These are phyloP conservation scores for Vaccinium vitisidaea DNA, from an alignment of 148 eudicot species.

Conservation along the genomic window DNA sequence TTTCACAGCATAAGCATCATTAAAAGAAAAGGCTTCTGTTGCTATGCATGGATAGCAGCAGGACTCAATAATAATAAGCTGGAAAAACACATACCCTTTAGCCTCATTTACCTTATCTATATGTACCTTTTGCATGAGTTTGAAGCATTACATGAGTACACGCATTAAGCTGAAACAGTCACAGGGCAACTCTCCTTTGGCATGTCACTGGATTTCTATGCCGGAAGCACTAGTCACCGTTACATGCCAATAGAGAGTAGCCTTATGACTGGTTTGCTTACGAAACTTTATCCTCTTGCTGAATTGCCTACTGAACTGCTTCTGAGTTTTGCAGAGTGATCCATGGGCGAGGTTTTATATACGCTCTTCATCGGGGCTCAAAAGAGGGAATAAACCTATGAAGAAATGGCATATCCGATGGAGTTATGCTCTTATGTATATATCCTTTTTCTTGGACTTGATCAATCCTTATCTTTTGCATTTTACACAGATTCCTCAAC, in stretches of 20 bases:
- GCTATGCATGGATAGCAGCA: neutral
- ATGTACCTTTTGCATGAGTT: neutral
- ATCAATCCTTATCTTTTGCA: slow-evolving; percentile 8
- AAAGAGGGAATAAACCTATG: slow-evolving; percentile 22
- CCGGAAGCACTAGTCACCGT: neutral
- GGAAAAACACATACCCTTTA: neutral
- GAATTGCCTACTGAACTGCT: neutral
- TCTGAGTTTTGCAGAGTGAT: slow-evolving; percentile 7
- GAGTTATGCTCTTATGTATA: neutral
- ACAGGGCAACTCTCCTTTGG: slow-evolving; percentile 32
- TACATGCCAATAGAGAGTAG: slow-evolving; percentile 43
- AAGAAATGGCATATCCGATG: slow-evolving; percentile 23
- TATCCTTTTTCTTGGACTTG: slow-evolving; percentile 16
- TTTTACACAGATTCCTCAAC: slow-evolving; percentile 14
- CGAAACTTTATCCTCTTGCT: neutral
- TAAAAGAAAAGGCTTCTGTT: neutral
- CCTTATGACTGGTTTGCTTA: slow-evolving; percentile 41
- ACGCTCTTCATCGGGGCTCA: neutral
- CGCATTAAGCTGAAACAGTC: slow-evolving; percentile 36
- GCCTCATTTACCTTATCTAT: slow-evolving; percentile 3
- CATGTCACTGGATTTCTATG: slow-evolving; percentile 16
- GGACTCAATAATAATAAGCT: neutral
- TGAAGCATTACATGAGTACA: slow-evolving; percentile 7
- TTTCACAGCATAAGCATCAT: neutral
- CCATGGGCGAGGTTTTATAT: neutral